Conservation (phyloP, 2,329 filamentous ascomycete genomes). For the Alternaria novae-zelandiae region DNA sequence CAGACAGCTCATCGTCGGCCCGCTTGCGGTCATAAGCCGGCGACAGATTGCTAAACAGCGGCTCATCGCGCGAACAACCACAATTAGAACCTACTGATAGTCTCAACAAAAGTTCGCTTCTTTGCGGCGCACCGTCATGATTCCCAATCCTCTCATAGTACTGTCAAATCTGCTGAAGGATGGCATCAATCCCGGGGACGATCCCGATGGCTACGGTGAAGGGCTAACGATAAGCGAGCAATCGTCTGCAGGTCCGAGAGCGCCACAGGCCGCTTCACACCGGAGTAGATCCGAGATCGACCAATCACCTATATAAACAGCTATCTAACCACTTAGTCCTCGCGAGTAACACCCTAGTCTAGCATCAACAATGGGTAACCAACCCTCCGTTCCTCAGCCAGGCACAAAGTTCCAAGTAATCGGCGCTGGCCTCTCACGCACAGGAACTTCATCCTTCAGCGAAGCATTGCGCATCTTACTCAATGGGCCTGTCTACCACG, state of each 20-base stretch:
- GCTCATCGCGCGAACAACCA: not conserved
- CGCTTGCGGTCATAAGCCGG: not conserved
- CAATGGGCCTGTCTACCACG: slow-evolving; percentile 58
- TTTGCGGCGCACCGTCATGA: not conserved
- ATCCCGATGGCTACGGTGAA: not conserved
- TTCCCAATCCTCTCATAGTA: not conserved
- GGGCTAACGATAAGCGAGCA: not conserved
- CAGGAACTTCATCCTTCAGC: slow-evolving; percentile 59
- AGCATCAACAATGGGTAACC: slow-evolving; percentile 23
- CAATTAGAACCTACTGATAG: not conserved
- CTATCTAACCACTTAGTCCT: not conserved
- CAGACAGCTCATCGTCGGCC: not conserved
- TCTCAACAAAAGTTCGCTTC: not conserved
- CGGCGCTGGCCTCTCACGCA: slow-evolving; percentile 54
- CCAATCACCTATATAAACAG: not conserved
- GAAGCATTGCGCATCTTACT: slow-evolving; percentile 57
- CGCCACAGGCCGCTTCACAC: not conserved
- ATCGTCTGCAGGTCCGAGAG: not conserved
- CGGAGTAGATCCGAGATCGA: not conserved
- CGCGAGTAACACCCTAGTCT: not conserved
- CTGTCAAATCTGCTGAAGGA: not conserved
- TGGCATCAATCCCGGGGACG: not conserved
- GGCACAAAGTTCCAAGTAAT: slow-evolving; percentile 50
- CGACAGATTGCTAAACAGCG: not conserved
- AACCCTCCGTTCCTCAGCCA: slow-evolving; percentile 22